phyloP scores from a whole-genome alignment of 306 rosid genomes.

The Sicyos edulis region DNA sequence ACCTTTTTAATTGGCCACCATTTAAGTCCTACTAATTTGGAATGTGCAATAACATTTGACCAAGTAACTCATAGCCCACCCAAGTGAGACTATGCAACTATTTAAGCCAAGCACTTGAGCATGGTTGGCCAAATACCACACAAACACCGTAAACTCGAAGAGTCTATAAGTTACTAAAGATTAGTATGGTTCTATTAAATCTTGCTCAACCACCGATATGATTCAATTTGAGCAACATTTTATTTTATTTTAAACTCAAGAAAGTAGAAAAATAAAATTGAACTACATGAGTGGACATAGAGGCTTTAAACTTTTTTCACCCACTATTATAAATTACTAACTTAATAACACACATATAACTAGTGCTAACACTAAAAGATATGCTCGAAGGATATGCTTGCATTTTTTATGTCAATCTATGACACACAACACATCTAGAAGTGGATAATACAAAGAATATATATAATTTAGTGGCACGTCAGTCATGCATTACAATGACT shows the following conservation, averaged over 20 bases:
- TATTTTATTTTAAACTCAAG: no score
- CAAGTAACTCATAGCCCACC: not conserved
- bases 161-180: not conserved
- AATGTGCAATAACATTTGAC: not conserved
- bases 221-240: no score
- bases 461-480: not conserved
- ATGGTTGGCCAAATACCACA: not conserved
- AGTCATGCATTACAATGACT: no score
- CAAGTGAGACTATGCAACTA: not conserved
- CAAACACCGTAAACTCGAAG: not conserved
- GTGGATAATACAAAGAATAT: not conserved
- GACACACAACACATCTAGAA: not conserved
- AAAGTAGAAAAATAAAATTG: no score
- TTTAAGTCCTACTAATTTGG: not conserved
- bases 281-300: no score
- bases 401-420: not conserved
- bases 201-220: not conserved
- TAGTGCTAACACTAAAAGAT: not conserved
- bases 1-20: not conserved
- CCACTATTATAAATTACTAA: not conserved
- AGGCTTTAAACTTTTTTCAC: no score
- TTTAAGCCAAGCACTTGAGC: not conserved
- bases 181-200: not conserved
- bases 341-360: not conserved
- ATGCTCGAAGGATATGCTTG: not conserved